These are phyloP conservation scores for Jamesozyma spencerorum DNA, from an alignment of 805 yeast species.

Conservation along the genomic window DNA sequence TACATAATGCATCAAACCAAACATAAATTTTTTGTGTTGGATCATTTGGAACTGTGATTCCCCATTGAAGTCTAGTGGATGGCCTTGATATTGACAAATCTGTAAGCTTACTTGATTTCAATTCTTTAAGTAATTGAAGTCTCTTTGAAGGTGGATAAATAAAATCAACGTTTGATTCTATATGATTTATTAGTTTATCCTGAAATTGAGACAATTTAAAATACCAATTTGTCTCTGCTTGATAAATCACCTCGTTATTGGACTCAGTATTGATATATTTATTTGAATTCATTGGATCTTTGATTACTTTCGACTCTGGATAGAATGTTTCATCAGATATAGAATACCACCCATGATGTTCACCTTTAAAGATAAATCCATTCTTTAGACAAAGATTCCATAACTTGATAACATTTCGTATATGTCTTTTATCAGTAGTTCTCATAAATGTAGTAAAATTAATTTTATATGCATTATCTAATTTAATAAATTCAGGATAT, in stretches of 20 bases:
- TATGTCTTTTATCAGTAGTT: constrained; percentile 82
- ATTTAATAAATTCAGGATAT: constrained; percentile 49
- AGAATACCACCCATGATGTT: constrained; percentile 91
- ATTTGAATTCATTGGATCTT: constrained; percentile 19
- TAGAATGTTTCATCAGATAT: constrained; percentile 91
- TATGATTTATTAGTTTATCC: constrained; percentile 37
- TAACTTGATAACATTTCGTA: constrained; percentile 49
- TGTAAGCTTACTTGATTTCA: constrained; percentile 38
- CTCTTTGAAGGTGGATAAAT: constrained; percentile 58
- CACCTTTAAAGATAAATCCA: constrained; percentile 70
- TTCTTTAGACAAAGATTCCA: constrained; percentile 56
- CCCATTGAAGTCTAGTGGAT: constrained; percentile 70
- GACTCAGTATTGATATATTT: constrained; percentile 47
- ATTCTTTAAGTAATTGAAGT: constrained; percentile 46
- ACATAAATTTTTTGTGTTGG: constrained; percentile 75
- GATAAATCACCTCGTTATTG: constrained; percentile 62
- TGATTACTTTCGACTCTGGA: constrained; percentile 64
- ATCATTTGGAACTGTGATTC: constrained; percentile 79
- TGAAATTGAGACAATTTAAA: constrained; percentile 63
- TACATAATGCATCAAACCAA: constrained; percentile 92
- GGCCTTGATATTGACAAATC: constrained; percentile 91
- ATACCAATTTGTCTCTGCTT: constrained; percentile 79
- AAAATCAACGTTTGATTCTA: constrained; percentile 44
- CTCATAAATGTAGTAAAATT: constrained; percentile 70
- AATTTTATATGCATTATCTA: constrained; percentile 54